A percentile compares a stretch with the other conserved stretches of the same genome.
Conservation (phyloP, 805 yeast species). For the Starmerella potacharoeniae region DNA sequence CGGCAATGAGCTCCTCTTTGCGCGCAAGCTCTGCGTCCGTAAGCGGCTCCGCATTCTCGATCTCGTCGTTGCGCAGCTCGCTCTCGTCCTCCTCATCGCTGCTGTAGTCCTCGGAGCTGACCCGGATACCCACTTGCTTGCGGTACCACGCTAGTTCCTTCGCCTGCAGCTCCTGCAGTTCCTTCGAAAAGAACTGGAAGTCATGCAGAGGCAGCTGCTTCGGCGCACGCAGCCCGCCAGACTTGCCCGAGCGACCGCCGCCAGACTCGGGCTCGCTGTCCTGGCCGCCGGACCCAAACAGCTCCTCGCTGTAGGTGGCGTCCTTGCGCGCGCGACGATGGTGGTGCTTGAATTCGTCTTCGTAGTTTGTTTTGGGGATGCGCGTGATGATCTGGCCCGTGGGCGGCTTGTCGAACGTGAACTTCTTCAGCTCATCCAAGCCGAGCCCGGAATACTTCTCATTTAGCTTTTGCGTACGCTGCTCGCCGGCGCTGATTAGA, state of each 20-base stretch:
- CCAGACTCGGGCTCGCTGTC: conserved; percentile 50
- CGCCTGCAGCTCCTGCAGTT: conserved; percentile 62
- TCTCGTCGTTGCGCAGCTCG: conserved; percentile 39
- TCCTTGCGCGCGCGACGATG: conserved; percentile 33
- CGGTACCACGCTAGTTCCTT: conserved; percentile 69
- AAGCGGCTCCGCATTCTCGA: conserved; percentile 64
- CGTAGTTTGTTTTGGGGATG: conserved; percentile 14
- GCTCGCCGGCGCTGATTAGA: conserved; percentile 68
- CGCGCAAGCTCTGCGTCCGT: conserved; percentile 65
- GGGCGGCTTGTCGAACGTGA: conserved; percentile 52
- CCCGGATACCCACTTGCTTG: conserved; percentile 51
- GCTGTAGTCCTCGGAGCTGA: conserved; percentile 36
- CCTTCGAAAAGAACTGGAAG: conserved; percentile 75
- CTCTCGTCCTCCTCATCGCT: conserved; percentile 35
- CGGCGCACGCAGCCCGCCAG: conserved; percentile 60
- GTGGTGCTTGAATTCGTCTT: conserved; percentile 29
- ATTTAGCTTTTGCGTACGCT: conserved; percentile 66
- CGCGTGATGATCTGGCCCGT: conserved; percentile 10
- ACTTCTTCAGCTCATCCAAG: conserved; percentile 83
- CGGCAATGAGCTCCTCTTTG: conserved; percentile 44
- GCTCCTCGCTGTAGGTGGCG: conserved; percentile 67
- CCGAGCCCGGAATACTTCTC: conserved; percentile 77
- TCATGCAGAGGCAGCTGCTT: conserved; percentile 70
- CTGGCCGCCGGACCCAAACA: neutral
- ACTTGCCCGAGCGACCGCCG: conserved; percentile 52